Base-by-base conservation (phyloP, 225 moss, liverwort and hornwort genomes). In the Bryoerythrophyllum caledonicum region DNA sequence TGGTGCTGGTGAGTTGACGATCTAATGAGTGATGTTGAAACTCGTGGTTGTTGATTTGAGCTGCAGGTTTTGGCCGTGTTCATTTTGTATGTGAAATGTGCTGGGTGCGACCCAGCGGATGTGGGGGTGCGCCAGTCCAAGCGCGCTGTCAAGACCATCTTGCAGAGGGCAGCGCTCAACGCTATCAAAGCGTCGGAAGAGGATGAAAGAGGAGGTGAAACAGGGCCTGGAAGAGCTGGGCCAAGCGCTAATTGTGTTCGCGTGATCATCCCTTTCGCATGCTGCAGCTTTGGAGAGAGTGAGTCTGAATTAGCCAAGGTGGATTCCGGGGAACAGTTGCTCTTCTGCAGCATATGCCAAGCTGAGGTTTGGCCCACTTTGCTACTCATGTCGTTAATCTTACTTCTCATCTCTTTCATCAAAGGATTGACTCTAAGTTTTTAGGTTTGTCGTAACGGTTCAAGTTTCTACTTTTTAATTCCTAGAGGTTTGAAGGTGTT, bases 281-380 rank as follows among this genome's bases (percentile, higher is more conserved):
- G 38, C 38, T 38, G 38, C 38, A 8, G 80, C 65, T 76, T 75
- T 32, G 84, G 65, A 70, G 84, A 43, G 30, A 74, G 80, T 55
- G 65, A 82, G 25, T 82, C 85, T 32, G 32, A 32, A 32, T 32
- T 5, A 28, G 83, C 73, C 34, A 88, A 85, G 77, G 81, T 81
- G 46, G 83, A 81, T 57, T 73, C 89, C 5, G 90, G 88, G 11
- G 93, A 89, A 66, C 93, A 90, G 37, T 74, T 96, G 24, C 90
- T 96, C 35, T 96, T 82, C 58, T 96, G 95, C 83, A 91, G 93
- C 75, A 85, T 96, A 25, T 96, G 95, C 78, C 93, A 96, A 74
- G 95, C 95, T 76, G 95, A 96, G 95, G 95, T 95, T 74, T 15
- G 65, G 13, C 32, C 63, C 19, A 54, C 1, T 21, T 21, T 38